A percentile compares a stretch with the other conserved stretches of the same genome.
phyloP scores from a whole-genome alignment of 73 alveolate genomes.

The Paramecium sonneborni region DNA sequence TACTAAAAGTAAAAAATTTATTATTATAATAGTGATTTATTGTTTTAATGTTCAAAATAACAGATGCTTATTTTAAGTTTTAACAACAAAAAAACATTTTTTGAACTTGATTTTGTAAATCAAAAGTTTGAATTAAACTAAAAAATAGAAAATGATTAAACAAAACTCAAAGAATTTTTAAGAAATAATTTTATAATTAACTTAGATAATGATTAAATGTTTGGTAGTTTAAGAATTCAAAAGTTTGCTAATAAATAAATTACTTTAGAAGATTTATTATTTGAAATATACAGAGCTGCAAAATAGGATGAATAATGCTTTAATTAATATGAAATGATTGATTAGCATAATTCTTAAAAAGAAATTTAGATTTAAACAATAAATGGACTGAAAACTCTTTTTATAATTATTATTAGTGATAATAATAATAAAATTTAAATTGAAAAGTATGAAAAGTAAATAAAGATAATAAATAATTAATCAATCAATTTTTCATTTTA shows the following conservation, averaged over 20 bases:
- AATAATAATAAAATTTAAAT: background rate
- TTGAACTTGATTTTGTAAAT: background rate
- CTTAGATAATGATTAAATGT: background rate
- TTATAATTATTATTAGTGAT: background rate
- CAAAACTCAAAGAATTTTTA: background rate
- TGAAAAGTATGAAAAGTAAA: background rate
- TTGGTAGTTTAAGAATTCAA: background rate
- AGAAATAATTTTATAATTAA: background rate
- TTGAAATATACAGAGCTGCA: background rate
- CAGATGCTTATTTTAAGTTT: background rate
- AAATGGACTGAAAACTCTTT: background rate
- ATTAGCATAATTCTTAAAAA: background rate
- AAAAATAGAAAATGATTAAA: background rate
- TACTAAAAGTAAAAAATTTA: background rate
- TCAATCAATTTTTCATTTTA: background rate
- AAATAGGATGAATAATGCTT: too few relatives aligned
- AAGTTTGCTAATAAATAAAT: background rate
- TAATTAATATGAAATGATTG: background rate
- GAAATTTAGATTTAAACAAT: background rate
- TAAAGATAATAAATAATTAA: background rate
- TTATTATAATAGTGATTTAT: background rate
- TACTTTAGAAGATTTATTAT: background rate
- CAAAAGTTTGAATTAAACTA: background rate
- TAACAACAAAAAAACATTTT: background rate
- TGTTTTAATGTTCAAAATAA: background rate